A percentile compares a stretch with the other conserved stretches of the same genome.
These are phyloP conservation scores for Ustilago xerochloae DNA, from an alignment of 1,284 basidiomycete genomes.

Conservation along the genomic window DNA sequence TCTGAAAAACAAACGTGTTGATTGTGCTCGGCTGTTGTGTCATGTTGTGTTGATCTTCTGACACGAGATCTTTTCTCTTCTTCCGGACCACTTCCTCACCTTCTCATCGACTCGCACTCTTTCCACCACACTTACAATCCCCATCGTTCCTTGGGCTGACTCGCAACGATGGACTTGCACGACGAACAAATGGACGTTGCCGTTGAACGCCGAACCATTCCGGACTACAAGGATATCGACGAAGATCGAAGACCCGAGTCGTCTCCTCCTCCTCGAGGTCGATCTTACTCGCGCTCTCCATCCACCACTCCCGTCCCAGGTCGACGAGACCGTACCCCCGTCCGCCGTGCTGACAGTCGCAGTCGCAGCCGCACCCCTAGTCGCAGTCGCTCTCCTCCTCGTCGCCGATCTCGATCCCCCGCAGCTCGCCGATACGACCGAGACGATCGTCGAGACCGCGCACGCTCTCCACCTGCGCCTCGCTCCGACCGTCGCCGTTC, in stretches of 20 bases:
- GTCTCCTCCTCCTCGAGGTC: slow-evolving; percentile 29
- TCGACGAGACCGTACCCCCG: slow-evolving; percentile 19
- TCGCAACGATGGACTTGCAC: slow-evolving; percentile 14
- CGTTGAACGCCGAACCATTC: slow-evolving; percentile 17
- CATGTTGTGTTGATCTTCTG: neutral
- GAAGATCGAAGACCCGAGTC: slow-evolving; percentile 35
- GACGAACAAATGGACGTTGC: slow-evolving; percentile 9
- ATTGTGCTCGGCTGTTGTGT: neutral
- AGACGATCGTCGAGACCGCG: slow-evolving; percentile 40
- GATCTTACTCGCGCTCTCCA: slow-evolving; percentile 48
- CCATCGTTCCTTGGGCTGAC: neutral
- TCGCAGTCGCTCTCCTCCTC: slow-evolving; percentile 22
- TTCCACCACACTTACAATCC: no score
- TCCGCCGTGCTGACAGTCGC: slow-evolving; percentile 8
- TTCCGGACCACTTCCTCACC: no score
- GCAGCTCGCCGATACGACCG: slow-evolving; percentile 26
- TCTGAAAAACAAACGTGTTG: slow-evolving; percentile 15
- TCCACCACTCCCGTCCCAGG: slow-evolving; percentile 40
- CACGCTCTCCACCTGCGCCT: slow-evolving; percentile 28
- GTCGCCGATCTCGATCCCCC: slow-evolving; percentile 47
- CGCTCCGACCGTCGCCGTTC: slow-evolving; percentile 39
- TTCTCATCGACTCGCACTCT: no score
- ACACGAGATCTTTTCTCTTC: neutral
- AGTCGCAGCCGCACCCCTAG: slow-evolving; percentile 21
- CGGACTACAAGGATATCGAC: slow-evolving; percentile 47